phyloP scores from a whole-genome alignment of 2,329 filamentous ascomycete species.

The Coniochaeta sp. region DNA sequence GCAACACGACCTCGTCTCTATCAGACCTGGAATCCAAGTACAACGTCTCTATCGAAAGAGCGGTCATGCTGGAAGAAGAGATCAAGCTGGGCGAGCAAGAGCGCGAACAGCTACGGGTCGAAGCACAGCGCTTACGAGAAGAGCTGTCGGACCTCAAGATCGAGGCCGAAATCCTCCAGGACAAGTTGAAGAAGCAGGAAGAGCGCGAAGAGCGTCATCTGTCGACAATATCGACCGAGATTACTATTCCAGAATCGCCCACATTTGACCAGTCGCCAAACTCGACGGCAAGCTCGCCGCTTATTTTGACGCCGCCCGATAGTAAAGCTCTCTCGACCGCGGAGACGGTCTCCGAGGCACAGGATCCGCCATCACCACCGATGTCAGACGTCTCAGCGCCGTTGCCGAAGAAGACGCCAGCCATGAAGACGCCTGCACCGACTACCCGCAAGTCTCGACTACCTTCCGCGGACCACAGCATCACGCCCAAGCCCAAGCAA shows the following conservation, averaged over 20 bases:
- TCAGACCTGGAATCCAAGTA: constrained; percentile 98
- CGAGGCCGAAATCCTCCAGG: constrained; percentile 86
- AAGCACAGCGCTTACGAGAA: constrained; percentile 80
- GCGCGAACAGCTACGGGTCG: constrained; percentile 79
- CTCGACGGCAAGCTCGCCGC: constrained; percentile 85
- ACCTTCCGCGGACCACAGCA: constrained; percentile 45
- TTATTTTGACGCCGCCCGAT: constrained; percentile 77
- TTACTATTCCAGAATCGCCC: constrained; percentile 60
- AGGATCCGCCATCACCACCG: constrained; percentile 87
- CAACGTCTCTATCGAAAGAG: constrained; percentile 86
- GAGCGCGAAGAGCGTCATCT: constrained; percentile 47
- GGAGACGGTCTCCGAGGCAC: constrained; percentile 53
- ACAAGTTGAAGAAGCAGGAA: constrained; percentile 77
- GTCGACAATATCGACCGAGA: constrained; percentile 51
- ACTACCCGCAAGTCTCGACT: constrained; percentile 39
- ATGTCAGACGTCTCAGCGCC: constrained; percentile 77
- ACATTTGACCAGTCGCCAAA: constrained; percentile 70
- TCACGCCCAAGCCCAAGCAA: constrained; percentile 43
- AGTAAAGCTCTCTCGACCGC: constrained; percentile 55
- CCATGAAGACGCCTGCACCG: constrained; percentile 34
- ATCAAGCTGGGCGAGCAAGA: constrained; percentile 88
- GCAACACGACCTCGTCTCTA: constrained; percentile 89
- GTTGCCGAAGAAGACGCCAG: constrained; percentile 38
- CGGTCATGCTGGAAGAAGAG: constrained; percentile 91
- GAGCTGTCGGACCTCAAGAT: constrained; percentile 91